Conservation (phyloP, 2,329 filamentous ascomycete genomes). For the Paraphoma sp. region DNA sequence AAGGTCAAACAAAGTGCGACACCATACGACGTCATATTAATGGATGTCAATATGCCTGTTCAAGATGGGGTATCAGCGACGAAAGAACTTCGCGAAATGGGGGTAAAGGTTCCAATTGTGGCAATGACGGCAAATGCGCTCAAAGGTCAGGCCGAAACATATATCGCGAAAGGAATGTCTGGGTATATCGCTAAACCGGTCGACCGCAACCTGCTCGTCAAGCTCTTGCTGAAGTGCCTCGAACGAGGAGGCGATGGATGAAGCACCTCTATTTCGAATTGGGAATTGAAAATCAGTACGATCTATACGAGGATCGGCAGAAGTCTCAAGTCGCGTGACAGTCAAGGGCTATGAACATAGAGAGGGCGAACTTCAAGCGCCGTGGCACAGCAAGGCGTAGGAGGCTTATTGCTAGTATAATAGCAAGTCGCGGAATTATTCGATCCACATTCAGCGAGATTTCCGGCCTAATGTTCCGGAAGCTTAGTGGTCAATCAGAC, state of each 20-base stretch:
- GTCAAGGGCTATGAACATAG: no score
- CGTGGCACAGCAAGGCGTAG: no score
- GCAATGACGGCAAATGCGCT: conserved; percentile 65
- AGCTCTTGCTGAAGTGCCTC: conserved; percentile 47
- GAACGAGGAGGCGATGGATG: conserved; percentile 14
- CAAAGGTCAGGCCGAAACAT: conserved; percentile 62
- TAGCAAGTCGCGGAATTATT: no score
- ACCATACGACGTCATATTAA: conserved; percentile 40
- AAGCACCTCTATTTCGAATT: background rate
- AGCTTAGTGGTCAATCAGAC: no score
- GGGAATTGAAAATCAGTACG: no score
- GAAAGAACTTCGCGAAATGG: conserved; percentile 31
- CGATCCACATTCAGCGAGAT: no score
- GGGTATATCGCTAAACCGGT: conserved; percentile 64
- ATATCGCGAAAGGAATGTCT: conserved; percentile 62
- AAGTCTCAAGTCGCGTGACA: no score
- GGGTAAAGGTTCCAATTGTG: conserved; percentile 53
- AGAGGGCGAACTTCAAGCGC: no score
- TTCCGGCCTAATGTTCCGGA: no score
- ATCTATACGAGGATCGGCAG: no score
- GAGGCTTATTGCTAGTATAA: no score
- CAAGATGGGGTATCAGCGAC: conserved; percentile 40
- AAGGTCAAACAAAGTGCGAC: conserved; percentile 15
- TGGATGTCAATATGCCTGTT: conserved; percentile 47
- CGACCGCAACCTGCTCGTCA: conserved; percentile 56